phyloP scores from a whole-genome alignment of 2,329 filamentous ascomycete species.

The Myriosclerotinia duriaeana region DNA sequence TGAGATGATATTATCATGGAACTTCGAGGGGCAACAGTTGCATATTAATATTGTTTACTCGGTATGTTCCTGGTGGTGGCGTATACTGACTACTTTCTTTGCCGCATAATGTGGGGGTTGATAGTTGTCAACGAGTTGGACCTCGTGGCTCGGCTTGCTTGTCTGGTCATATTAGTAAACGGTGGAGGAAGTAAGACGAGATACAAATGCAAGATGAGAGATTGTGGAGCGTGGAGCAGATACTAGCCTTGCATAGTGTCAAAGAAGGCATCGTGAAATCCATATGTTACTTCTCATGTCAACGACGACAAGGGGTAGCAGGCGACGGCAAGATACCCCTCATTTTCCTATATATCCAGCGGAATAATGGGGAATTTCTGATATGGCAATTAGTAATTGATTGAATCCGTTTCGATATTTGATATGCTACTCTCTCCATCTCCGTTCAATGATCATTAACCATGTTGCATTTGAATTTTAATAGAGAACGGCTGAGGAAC shows the following conservation, averaged over 20 bases:
- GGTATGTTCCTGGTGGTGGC: conserved; percentile 21
- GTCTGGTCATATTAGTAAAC: conserved; percentile 11
- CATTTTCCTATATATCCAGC: background rate
- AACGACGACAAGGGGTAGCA: conserved; percentile 5
- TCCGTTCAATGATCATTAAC: conserved; percentile 6
- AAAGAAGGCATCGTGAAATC: conserved; percentile 14
- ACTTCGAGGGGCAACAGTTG: conserved; percentile 1
- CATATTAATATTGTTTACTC: conserved; percentile 21
- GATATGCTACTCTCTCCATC: conserved; percentile 1
- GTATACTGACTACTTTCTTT: conserved; percentile 5
- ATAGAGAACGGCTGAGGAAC: conserved; percentile 6
- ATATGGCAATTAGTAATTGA: conserved; percentile 5
- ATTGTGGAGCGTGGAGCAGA: conserved; percentile 20
- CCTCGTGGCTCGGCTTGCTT: conserved; percentile 33
- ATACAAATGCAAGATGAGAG: conserved; percentile 19
- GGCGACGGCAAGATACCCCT: background rate
- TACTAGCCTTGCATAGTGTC: conserved; percentile 1
- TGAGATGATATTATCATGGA: background rate
- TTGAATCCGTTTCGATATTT: background rate
- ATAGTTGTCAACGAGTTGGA: conserved; percentile 25
- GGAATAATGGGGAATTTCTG: background rate
- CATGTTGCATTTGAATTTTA: conserved; percentile 9
- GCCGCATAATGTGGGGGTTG: conserved; percentile 30
- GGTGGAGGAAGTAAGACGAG: conserved; percentile 1
- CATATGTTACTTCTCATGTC: background rate